phyloP scores from a whole-genome alignment of 192 early-diverging fungal species.

The Gonapodya sp. region DNA sequence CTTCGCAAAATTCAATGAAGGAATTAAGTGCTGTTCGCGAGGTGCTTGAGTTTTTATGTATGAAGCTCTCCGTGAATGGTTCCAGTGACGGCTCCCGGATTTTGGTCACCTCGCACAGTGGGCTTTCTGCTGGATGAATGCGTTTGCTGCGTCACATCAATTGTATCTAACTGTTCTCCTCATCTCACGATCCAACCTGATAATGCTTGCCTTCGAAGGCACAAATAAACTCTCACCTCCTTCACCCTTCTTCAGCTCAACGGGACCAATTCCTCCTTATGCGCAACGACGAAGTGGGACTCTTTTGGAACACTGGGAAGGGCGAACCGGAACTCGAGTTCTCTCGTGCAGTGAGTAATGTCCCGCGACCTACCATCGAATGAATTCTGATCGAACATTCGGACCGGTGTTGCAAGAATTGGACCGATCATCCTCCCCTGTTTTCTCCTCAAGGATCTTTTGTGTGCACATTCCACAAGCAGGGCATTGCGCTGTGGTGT shows the following conservation, averaged over 20 bases:
- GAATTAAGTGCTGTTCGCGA: too few species aligned
- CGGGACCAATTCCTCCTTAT: conserved; percentile 91
- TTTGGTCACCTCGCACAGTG: too few species aligned
- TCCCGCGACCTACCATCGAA: not conserved
- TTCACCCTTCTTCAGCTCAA: conserved; percentile 49
- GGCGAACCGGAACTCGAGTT: conserved; percentile 72
- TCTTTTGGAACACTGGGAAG: conserved; percentile 83
- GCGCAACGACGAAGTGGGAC: conserved; percentile 68
- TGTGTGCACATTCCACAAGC: conserved; percentile 85
- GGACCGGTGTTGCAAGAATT: conserved; percentile 44
- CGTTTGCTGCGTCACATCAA: too few species aligned
- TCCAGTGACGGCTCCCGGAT: too few species aligned
- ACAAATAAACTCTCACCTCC: conserved; percentile 82
- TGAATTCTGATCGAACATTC: not conserved
- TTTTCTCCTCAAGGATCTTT: conserved; percentile 96
- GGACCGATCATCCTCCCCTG: conserved; percentile 87
- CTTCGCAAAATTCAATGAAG: not conserved
- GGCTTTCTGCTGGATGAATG: too few species aligned
- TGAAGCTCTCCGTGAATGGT: too few species aligned
- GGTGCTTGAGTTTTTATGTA: too few species aligned
- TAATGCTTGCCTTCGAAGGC: conserved; percentile 57
- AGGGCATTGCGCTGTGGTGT: conserved; percentile 94
- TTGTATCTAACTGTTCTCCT: not conserved
- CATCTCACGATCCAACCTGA: too few species aligned
- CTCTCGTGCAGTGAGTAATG: conserved; percentile 33